Conservation (phyloP, 352 stramenopile species). For the Phytopythium cucurbitacearum region DNA sequence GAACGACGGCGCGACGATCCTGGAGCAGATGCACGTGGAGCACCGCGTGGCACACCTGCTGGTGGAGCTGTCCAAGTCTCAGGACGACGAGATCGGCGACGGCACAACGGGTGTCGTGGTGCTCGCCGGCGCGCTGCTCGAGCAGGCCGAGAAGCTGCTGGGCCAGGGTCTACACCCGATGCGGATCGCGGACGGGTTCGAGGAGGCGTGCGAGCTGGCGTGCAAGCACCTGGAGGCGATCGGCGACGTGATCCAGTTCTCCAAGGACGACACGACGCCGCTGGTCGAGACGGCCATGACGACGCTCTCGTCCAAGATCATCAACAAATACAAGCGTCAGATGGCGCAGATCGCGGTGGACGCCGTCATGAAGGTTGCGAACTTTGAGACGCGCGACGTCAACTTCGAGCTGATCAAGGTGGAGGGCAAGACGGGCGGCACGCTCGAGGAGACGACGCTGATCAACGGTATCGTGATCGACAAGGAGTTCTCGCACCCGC, state of each 20-base stretch:
- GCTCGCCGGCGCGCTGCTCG: slow-evolving; percentile 95
- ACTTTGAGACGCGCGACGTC: slow-evolving; percentile 98
- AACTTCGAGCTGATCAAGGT: slow-evolving; percentile 99
- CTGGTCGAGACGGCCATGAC: slow-evolving; percentile 98
- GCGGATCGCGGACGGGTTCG: slow-evolving; percentile 98
- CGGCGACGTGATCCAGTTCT: slow-evolving; percentile 96
- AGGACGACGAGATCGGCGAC: slow-evolving; percentile 99
- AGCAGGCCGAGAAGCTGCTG: slow-evolving; percentile 97
- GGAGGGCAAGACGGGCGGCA: slow-evolving; percentile 97
- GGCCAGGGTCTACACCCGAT: slow-evolving; percentile 97
- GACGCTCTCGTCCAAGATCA: slow-evolving; percentile 98
- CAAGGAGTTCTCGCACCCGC: slow-evolving; percentile 99
- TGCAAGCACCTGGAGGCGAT: slow-evolving; percentile 95
- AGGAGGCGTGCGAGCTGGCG: slow-evolving; percentile 96
- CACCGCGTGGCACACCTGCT: slow-evolving; percentile 98
- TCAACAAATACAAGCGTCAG: slow-evolving; percentile 98
- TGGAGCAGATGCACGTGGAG: slow-evolving; percentile 99
- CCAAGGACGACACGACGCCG: slow-evolving; percentile 91
- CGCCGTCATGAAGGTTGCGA: slow-evolving; percentile 96
- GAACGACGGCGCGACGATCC: slow-evolving; percentile 99
- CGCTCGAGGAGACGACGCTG: slow-evolving; percentile 96
- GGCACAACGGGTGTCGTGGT: slow-evolving; percentile 99
- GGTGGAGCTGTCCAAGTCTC: slow-evolving; percentile 97
- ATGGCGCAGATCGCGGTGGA: slow-evolving; percentile 99
- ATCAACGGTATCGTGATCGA: slow-evolving; percentile 99